A percentile compares a stretch with the other conserved stretches of the same genome.
phyloP scores from a whole-genome alignment of 2,329 filamentous ascomycete genomes.

The Arthrocladium fulminans region DNA sequence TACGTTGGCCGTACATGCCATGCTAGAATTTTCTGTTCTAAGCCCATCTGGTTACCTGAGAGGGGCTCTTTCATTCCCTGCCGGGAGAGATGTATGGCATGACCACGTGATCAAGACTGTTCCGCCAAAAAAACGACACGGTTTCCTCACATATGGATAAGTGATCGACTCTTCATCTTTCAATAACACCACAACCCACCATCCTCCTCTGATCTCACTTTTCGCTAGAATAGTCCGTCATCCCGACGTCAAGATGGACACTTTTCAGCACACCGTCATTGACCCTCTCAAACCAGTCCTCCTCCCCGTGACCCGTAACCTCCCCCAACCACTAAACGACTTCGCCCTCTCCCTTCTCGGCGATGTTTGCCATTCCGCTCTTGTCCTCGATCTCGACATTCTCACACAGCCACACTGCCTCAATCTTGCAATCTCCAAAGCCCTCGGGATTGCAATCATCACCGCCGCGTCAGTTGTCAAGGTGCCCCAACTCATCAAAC shows the following conservation, averaged over 20 bases:
- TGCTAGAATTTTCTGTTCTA: no score
- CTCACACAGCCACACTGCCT: constrained; percentile 67
- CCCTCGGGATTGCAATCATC: constrained; percentile 86
- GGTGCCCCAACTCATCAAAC: constrained; percentile 91
- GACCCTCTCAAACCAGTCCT: constrained; percentile 42
- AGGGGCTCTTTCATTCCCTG: no score
- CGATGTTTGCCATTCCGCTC: constrained; percentile 70
- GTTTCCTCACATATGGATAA: neutral
- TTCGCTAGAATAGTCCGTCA: no score
- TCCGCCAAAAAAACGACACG: neutral
- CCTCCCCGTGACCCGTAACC: constrained; percentile 60
- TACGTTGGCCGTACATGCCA: no score
- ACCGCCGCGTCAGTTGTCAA: constrained; percentile 86
- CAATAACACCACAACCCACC: neutral
- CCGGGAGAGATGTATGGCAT: no score
- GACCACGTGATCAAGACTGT: no score
- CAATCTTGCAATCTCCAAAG: constrained; percentile 86
- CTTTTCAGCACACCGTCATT: constrained; percentile 17
- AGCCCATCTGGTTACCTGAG: no score
- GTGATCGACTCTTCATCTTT: neutral
- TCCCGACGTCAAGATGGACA: constrained; percentile 1
- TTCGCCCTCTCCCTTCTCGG: constrained; percentile 73
- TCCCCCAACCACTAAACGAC: constrained; percentile 66
- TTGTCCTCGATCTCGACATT: constrained; percentile 74
- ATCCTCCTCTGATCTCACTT: neutral